Conservation (phyloP, 148 eudicot species). For the Diospyros kaki region DNA sequence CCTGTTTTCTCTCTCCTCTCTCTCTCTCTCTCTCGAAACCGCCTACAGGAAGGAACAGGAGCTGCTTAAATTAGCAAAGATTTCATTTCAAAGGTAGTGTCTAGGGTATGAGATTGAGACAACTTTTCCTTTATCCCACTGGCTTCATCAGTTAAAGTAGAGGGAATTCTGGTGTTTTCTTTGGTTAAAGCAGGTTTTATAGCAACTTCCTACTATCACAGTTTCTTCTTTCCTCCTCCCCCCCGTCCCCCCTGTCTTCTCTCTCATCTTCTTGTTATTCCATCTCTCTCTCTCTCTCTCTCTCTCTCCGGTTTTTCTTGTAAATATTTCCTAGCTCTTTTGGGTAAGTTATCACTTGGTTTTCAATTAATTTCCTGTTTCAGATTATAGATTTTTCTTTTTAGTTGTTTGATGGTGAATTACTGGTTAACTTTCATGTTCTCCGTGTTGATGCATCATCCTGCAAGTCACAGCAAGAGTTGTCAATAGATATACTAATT, state of each 20-base stretch:
- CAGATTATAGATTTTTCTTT: not conserved
- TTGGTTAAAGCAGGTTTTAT: conserved; percentile 56
- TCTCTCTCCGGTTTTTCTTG: not conserved
- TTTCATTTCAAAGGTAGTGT: conserved; percentile 22
- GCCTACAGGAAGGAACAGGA: not conserved
- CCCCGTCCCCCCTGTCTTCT: conserved; percentile 19
- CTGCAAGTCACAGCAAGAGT: not conserved
- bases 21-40: conserved; percentile 25
- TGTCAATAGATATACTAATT: not conserved
- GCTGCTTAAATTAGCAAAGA: conserved; percentile 31
- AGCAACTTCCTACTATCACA: conserved; percentile 22
- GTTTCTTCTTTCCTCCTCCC: conserved; percentile 18
- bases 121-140: conserved; percentile 51
- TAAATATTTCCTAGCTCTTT: not conserved
- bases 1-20: not conserved
- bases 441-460: not conserved
- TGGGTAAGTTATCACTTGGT: not conserved
- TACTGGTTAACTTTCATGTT: not conserved
- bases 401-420: not conserved
- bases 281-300: not conserved
- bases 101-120: conserved; percentile 10
- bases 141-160: conserved; percentile 58
- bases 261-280: not conserved
- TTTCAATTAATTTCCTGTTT: conserved; percentile 12
- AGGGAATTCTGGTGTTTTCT: conserved; percentile 43